phyloP scores from a whole-genome alignment of 176 grass and related monocot species.

The Oryza officinalis region DNA sequence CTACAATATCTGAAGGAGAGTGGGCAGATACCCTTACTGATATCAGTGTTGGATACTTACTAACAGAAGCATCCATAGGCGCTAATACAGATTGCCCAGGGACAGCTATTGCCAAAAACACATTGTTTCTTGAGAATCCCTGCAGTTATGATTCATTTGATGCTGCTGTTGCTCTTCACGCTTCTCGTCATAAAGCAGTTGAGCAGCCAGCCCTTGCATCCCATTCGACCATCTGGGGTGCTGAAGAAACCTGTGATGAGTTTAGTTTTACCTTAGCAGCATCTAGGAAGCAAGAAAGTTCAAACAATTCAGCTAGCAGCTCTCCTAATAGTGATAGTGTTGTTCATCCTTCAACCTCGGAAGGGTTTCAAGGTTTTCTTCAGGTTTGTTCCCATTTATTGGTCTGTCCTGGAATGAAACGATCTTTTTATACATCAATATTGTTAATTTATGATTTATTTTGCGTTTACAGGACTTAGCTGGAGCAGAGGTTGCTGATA shows the following conservation, averaged over 20 bases:
- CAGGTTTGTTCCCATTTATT: constrained; percentile 63
- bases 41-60: constrained; percentile 85
- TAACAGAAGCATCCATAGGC: constrained; percentile 80
- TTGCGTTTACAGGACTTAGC: constrained; percentile 58
- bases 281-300: constrained; percentile 43
- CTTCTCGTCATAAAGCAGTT: constrained; percentile 56
- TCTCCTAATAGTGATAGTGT: constrained; percentile 36
- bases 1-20: constrained; percentile 57
- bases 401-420: constrained; percentile 4
- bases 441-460: constrained; percentile 28
- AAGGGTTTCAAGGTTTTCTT: constrained; percentile 64
- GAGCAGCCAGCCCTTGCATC: constrained; percentile 26
- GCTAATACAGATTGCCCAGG: constrained; percentile 51
- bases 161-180: constrained; percentile 86
- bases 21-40: constrained; percentile 96
- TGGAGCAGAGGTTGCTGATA: constrained; percentile 49
- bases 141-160: constrained; percentile 95
- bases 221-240: constrained; percentile 65
- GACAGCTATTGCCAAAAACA: constrained; percentile 45
- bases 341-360: constrained; percentile 37
- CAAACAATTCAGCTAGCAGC: constrained; percentile 48
- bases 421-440: constrained; percentile 5
- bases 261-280: constrained; percentile 61
- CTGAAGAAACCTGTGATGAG: constrained; percentile 92
- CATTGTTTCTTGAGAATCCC: constrained; percentile 45